Evolutionary conservation across 2,329 filamentous ascomycete genomes (phyloP), one percentile per base, ranked within the genome.

Genomic region (Capronia coronata): DNA sequence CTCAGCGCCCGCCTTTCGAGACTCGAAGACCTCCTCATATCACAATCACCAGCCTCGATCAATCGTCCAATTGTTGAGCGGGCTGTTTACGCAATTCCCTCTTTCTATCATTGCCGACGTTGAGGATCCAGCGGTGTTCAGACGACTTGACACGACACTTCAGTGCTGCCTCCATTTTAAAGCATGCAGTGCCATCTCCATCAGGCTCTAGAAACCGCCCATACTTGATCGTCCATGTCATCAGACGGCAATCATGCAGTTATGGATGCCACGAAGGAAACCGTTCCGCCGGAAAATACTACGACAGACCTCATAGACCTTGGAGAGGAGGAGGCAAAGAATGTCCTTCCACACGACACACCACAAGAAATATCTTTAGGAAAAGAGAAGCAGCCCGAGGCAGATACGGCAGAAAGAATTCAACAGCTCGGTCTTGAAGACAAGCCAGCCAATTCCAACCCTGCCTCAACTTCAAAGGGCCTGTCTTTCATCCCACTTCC

Each of bases 401-500:
- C 23, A 14, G 43, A 25, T 2, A 13, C 32, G 19, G 22, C 46
- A 13, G 43, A 50, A 37, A 43, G 45, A 32, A 38, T 52, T 11
- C 25, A 44, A 25, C 23, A 23, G 34, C 48, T 57, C 23, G 30
- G 40, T 4, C 42, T 54, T 29, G 41, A 42, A 13, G 44, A 46
- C 16, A 4, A 8, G 18, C 16, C 35, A 14, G 8, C 51, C 29
- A 41, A 43, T 27, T 32, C 32, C 8, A 25, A 41, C 14, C 37
- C 37, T 38, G 37, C 29, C 10, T 38, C 48, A 19, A 43, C 48
- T 13, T 40, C 50, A n/a, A 59, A 60, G 46, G 42, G 43, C 14
- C 56, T 57, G 29, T 52, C 55, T 11, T 49, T 53, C 5, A 52
- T 59, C 11, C 72, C 74, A 23, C 74, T 75, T 40, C 68, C 73